Percentiles rank a stretch among this genome's conserved stretches.
These are phyloP conservation scores for Neoascochyta sp. DNA, from an alignment of 2,329 filamentous ascomycete genomes.

Conservation along the genomic window DNA sequence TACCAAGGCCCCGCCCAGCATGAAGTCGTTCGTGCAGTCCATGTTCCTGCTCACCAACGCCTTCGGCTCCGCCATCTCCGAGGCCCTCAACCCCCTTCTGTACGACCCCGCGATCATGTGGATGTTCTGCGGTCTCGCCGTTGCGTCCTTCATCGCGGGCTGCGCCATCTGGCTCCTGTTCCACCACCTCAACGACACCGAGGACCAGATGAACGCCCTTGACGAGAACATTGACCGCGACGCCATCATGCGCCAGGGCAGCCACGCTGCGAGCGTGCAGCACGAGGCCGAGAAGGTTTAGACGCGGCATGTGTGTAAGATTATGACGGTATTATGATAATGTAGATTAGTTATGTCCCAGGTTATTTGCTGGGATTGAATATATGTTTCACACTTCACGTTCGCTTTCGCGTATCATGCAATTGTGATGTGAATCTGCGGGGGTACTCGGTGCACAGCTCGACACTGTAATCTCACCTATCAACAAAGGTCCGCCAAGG, in stretches of 20 bases:
- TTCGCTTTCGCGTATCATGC: too few relatives aligned
- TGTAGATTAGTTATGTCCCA: too few relatives aligned
- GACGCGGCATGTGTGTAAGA: slow-evolving; percentile 2
- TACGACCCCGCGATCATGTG: slow-evolving; percentile 64
- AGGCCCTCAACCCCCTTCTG: slow-evolving; percentile 59
- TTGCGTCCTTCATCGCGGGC: slow-evolving; percentile 30
- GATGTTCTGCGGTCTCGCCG: slow-evolving; percentile 49
- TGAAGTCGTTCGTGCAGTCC: slow-evolving; percentile 50
- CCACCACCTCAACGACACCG: slow-evolving; percentile 36
- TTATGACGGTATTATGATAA: slow-evolving; percentile 7
- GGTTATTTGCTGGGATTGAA: too few relatives aligned
- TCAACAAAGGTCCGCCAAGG: too few relatives aligned
- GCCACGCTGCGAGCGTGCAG: slow-evolving; percentile 8
- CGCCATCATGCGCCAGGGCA: slow-evolving; percentile 22
- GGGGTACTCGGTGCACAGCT: too few relatives aligned
- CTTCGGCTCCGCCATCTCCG: slow-evolving; percentile 58
- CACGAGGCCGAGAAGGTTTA: slow-evolving; percentile 5
- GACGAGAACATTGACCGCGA: slow-evolving; percentile 35
- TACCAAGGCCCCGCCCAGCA: slow-evolving; percentile 46
- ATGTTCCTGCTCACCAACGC: slow-evolving; percentile 60
- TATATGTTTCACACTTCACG: too few relatives aligned
- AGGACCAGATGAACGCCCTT: slow-evolving; percentile 38
- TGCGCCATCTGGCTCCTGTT: slow-evolving; percentile 38
- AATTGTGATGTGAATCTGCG: too few relatives aligned
- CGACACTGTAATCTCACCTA: too few relatives aligned